phyloP scores from a whole-genome alignment of 1,284 basidiomycete genomes.

The Coriolopsis trogii region DNA sequence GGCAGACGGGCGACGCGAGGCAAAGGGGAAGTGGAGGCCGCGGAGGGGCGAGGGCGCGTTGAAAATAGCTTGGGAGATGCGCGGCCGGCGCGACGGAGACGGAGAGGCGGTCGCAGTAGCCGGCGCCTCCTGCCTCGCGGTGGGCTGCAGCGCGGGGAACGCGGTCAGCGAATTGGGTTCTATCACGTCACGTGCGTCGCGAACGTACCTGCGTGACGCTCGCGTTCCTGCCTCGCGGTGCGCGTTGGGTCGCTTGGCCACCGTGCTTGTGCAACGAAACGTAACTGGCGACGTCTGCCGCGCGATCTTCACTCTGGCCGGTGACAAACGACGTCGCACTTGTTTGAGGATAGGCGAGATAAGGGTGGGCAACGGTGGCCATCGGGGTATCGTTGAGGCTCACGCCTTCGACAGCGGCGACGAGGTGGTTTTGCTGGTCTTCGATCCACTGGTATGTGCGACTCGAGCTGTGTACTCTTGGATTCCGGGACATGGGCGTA shows the following conservation, averaged over 20 bases:
- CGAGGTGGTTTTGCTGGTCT: slow-evolving; percentile 50
- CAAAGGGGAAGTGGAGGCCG: slow-evolving; percentile 53
- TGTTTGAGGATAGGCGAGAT: slow-evolving; percentile 58
- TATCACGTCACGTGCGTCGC: slow-evolving; percentile 31
- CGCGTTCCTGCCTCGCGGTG: slow-evolving; percentile 38
- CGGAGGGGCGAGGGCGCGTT: slow-evolving; percentile 56
- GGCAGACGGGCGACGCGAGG: slow-evolving; percentile 43
- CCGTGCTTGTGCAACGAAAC: slow-evolving; percentile 51
- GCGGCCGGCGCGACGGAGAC: slow-evolving; percentile 37
- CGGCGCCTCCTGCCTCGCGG: slow-evolving; percentile 25
- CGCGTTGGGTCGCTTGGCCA: slow-evolving; percentile 31
- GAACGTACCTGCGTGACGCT: slow-evolving; percentile 31
- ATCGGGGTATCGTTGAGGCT: slow-evolving; percentile 22
- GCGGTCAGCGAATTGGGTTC: slow-evolving; percentile 21
- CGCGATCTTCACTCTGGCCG: slow-evolving; percentile 36
- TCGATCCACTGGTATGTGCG: slow-evolving; percentile 70
- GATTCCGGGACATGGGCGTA: slow-evolving; percentile 20
- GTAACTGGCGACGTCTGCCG: slow-evolving; percentile 57
- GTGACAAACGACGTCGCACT: slow-evolving; percentile 30
- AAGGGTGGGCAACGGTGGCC: slow-evolving; percentile 42
- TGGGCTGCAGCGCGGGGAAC: slow-evolving; percentile 16
- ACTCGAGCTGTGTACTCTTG: slow-evolving; percentile 50
- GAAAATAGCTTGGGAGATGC: slow-evolving; percentile 38
- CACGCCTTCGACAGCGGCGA: slow-evolving; percentile 11
- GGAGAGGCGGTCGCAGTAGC: slow-evolving; percentile 43